These are phyloP conservation scores for Penicillium sp. DNA, from an alignment of 2,329 filamentous ascomycete species.

Conservation along the genomic window DNA sequence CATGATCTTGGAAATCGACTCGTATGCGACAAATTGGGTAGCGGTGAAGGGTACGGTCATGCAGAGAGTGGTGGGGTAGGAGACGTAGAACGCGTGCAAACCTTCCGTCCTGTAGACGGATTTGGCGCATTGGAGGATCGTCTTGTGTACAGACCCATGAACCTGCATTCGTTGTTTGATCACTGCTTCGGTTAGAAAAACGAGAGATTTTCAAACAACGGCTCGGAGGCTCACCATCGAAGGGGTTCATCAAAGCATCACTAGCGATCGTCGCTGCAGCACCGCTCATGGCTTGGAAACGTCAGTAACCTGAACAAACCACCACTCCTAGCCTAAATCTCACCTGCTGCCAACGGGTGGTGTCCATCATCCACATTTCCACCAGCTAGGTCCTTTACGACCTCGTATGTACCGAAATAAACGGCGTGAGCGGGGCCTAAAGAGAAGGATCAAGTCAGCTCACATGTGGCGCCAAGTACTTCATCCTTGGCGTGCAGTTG, in stretches of 20 bases:
- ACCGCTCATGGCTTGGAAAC: conserved; percentile 76
- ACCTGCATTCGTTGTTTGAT: conserved; percentile 99
- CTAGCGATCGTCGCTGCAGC: conserved; percentile 95
- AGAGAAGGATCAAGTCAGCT: conserved; percentile 18
- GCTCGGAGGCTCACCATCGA: conserved; percentile 73
- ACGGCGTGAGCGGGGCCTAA: conserved; percentile 93
- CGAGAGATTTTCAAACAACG: background rate
- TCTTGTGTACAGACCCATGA: conserved; percentile 90
- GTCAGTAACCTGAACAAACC: conserved; percentile 39
- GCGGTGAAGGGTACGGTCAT: conserved; percentile 99
- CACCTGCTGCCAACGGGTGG: conserved; percentile 91
- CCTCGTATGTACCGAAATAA: conserved; percentile 97
- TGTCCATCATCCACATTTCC: conserved; percentile 84
- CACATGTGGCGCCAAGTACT: conserved; percentile 3
- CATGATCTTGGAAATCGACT: conserved; percentile 92
- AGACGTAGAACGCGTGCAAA: conserved; percentile 92
- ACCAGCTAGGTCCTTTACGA: conserved; percentile 93
- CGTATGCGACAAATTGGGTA: conserved; percentile 96
- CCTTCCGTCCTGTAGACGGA: conserved; percentile 89
- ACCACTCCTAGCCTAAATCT: conserved; percentile 32
- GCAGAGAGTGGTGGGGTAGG: conserved; percentile 94
- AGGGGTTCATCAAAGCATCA: conserved; percentile 98
- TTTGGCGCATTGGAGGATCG: conserved; percentile 82
- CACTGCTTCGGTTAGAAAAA: conserved; percentile 59
- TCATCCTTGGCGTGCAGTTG: conserved; percentile 2